Conservation (phyloP, 106 monocot genomes). For the Platanthera guangdongensis region DNA sequence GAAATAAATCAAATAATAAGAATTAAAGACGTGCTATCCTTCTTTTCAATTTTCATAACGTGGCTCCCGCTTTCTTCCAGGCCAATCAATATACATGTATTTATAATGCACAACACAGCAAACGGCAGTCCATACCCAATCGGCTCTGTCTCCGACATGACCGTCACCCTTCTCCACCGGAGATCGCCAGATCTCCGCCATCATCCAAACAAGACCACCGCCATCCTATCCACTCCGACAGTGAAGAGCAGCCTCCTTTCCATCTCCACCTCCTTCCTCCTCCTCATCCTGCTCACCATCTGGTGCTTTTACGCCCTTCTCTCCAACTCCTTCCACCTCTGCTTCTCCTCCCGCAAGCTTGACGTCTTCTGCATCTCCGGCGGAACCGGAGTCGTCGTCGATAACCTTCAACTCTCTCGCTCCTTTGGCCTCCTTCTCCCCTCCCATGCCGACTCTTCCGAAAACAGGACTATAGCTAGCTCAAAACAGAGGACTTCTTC, state of each 20-base stretch:
- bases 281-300: slow-evolving; percentile 15
- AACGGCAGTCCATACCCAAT: no score
- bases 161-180: neutral
- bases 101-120: no score
- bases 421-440: neutral
- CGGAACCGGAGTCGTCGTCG: neutral
- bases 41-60: neutral
- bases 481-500: no score
- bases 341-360: slow-evolving; percentile 40
- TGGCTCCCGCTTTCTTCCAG: neutral
- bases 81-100: no score
- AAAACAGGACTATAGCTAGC: neutral
- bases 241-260: neutral
- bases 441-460: neutral
- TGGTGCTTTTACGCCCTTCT: slow-evolving; percentile 27
- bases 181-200: neutral
- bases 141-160: neutral
- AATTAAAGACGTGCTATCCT: neutral
- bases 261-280: slow-evolving; percentile 12
- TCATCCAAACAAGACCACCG: neutral
- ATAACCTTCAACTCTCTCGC: neutral
- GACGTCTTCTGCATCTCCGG: slow-evolving; percentile 43
- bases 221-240: neutral
- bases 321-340: slow-evolving; percentile 38
- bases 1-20: no score